Conservation (phyloP, 202 grass and related monocot species). For the Carex arenaria region DNA sequence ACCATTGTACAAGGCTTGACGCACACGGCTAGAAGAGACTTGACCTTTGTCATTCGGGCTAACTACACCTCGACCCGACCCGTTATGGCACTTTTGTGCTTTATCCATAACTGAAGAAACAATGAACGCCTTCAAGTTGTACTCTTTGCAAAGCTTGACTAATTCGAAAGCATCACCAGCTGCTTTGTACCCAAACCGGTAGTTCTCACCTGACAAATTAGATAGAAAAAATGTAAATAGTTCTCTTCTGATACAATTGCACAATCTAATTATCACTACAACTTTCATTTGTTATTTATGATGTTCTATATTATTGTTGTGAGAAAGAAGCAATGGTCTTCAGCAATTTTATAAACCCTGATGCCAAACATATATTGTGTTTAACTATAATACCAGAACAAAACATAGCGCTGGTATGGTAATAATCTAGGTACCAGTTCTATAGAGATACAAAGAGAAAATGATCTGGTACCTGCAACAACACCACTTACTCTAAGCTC, state of each 20-base stretch:
- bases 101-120: conserved; percentile 85
- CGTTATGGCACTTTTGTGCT: conserved; percentile 54
- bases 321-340: neutral
- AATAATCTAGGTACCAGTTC: neutral
- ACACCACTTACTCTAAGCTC: conserved; percentile 95
- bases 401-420: neutral
- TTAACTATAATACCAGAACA: neutral
- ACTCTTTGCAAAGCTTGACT: conserved; percentile 81
- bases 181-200: conserved; percentile 97
- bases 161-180: conserved; percentile 79
- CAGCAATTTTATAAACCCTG: neutral
- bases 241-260: conserved; percentile 2
- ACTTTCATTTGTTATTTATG: neutral
- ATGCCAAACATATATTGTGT: neutral
- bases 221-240: conserved; percentile 25
- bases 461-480: conserved; percentile 73
- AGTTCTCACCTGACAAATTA: conserved; percentile 78
- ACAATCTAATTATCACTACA: conserved; percentile 2
- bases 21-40: conserved; percentile 88
- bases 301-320: neutral
- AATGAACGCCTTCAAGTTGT: conserved; percentile 73
- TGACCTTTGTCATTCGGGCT: conserved; percentile 72
- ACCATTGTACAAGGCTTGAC: conserved; percentile 74
- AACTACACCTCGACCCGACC: conserved; percentile 36
- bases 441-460: conserved; percentile 22